A percentile compares a stretch with the other conserved stretches of the same genome.
phyloP scores from a whole-genome alignment of 371 early-diverging fungal species.

The Lichtheimia ramosa region DNA sequence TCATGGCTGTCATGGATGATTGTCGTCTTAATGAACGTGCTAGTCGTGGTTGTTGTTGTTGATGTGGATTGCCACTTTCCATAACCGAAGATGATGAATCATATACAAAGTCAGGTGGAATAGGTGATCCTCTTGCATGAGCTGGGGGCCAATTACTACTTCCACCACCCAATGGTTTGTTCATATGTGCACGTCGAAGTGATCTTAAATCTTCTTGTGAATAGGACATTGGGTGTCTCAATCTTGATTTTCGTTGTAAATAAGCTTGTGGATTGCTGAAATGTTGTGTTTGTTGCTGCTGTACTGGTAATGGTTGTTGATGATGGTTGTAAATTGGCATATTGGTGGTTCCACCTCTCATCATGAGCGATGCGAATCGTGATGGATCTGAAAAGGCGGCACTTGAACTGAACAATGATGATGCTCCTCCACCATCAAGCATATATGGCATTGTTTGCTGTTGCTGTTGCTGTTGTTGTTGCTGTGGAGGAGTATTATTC shows the following conservation, averaged over 20 bases:
- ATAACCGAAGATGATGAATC: neutral
- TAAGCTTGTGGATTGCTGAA: constrained; percentile 2
- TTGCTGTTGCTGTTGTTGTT: constrained; percentile 2
- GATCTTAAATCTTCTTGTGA: constrained; percentile 25
- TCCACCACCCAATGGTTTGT: constrained; percentile 12
- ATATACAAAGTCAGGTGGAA: constrained; percentile 7
- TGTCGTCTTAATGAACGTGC: constrained; percentile 13
- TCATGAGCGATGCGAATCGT: constrained; percentile 15
- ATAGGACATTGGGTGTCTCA: constrained; percentile 13
- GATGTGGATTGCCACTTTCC: constrained; percentile 1
- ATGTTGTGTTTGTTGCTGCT: neutral
- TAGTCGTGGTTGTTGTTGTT: constrained; percentile 7
- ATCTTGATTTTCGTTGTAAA: constrained; percentile 6
- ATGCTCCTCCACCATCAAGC: neutral
- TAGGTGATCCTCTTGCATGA: constrained; percentile 1
- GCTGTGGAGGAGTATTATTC: neutral
- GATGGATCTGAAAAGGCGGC: constrained; percentile 16
- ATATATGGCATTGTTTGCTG: neutral
- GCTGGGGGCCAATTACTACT: constrained; percentile 17
- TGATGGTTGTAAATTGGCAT: constrained; percentile 17
- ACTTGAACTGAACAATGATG: constrained; percentile 13
- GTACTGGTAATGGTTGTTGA: constrained; percentile 15
- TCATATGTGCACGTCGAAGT: constrained; percentile 10
- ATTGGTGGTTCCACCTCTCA: constrained; percentile 5
- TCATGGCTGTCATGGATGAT: constrained; percentile 17